Conservation (phyloP, 2,329 filamentous ascomycete species). For the Fusarium sp. region DNA sequence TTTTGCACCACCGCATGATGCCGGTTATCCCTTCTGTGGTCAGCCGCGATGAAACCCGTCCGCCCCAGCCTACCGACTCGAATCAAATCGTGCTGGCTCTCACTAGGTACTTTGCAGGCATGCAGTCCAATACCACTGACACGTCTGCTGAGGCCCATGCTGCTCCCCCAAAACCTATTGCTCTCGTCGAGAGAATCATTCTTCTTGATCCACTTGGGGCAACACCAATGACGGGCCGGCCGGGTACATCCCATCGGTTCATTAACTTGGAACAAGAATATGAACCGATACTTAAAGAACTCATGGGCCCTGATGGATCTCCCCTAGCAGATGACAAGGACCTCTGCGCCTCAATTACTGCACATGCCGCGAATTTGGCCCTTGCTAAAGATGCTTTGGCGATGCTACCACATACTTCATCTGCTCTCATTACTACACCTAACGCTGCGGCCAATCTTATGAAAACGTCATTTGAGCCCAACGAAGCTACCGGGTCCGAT, state of each 20-base stretch:
- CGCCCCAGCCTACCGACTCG: conserved; percentile 53
- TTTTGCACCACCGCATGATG: conserved; percentile 47
- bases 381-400: conserved; percentile 76
- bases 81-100: conserved; percentile 79
- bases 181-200: conserved; percentile 84
- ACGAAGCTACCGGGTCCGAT: conserved; percentile 55
- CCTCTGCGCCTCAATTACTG: conserved; percentile 43
- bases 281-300: conserved; percentile 69
- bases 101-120: conserved; percentile 77
- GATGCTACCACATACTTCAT: conserved; percentile 83
- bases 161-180: conserved; percentile 57
- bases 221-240: conserved; percentile 70
- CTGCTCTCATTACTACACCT: conserved; percentile 88
- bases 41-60: conserved; percentile 52
- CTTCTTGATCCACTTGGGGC: conserved; percentile 88
- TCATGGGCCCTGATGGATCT: conserved; percentile 52
- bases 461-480: conserved; percentile 49
- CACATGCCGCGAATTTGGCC: conserved; percentile 75
- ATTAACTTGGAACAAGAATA: conserved; percentile 96
- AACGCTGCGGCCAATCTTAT: conserved; percentile 72
- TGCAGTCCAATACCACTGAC: conserved; percentile 55
- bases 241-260: conserved; percentile 63
- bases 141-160: conserved; percentile 44
- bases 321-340: conserved; percentile 46
- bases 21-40: conserved; percentile 55